Evolutionary conservation across 495 filamentous ascomycete genomes (phyloP), one percentile per base, ranked within the genome.

Genomic region (Schizothecium vesticola): DNA sequence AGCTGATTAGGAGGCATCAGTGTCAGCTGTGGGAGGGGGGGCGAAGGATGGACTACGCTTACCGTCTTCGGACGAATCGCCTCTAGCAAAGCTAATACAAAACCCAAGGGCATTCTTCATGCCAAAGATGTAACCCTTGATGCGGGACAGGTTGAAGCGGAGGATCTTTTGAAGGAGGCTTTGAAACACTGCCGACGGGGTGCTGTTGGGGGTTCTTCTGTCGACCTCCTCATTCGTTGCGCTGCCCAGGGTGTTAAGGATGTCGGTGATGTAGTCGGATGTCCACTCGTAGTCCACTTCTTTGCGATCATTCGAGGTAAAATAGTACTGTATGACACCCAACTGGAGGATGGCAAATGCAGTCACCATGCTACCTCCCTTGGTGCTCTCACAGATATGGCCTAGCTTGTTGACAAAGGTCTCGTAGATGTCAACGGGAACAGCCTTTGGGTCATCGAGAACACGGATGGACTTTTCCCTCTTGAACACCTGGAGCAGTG

Each of bases 341-440:
- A 26, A 28, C 2, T 43, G 63, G 29, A 77, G 63, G 16, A 77
- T 24, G 29, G 60, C 51, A 24, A 75, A 55, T 0, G 74, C 62
- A 0, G 74, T 76, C 0, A 76, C 72, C 12, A 65, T 75, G 0
- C 70, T 59, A 0, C 72, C 72, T 0, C 71, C 71, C 21, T 56
- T 65, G 31, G 56, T n/a, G 2, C 23, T 55, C 65, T 76, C 74
- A 13, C 74, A 76, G 24, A 77, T 28, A 8, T 76, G 75, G 26
- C 58, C 68, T 10, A 77, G 72, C 61, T 72, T 76, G 66, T 75
- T 73, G 43, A 76, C 70, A 59, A 76, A 76, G 29, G 55, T 57
- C 1, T 65, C 65, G 21, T 63, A 76, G 5, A 59, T n/a, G 21
- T 61, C 26, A 22, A 1, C 0, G 7, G 19, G 28, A 5, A n/a